Evolutionary conservation across 768 basidiomycete species (phyloP).

Genomic region (Leccinum barrowsii): DNA sequence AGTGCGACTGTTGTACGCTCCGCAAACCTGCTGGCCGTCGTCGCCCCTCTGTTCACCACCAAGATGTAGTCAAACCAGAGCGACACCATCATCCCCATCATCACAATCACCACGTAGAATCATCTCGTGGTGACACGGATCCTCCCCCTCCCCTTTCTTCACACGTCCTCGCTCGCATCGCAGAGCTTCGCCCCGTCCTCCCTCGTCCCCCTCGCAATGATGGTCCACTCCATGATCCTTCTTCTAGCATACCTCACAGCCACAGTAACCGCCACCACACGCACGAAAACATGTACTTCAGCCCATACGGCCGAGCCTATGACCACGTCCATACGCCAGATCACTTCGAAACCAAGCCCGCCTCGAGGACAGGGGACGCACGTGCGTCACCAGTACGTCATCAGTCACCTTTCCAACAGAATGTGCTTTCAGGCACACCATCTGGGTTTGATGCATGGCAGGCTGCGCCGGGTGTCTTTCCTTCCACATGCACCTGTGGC

Average conservation of each 20-base stretch:
- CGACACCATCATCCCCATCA: constrained; percentile 16
- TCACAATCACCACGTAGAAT: constrained; percentile 17
- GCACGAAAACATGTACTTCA: constrained; percentile 51
- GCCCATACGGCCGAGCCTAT: constrained; percentile 69
- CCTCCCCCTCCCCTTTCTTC: constrained; percentile 33
- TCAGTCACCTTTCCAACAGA: constrained; percentile 25
- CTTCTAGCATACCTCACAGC: constrained; percentile 40
- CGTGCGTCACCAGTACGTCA: constrained; percentile 22
- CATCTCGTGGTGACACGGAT: constrained; percentile 8
- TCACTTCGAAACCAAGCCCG: constrained; percentile 26
- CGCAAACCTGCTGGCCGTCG: constrained; percentile 40
- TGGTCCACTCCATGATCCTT: constrained; percentile 47
- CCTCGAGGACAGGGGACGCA: constrained; percentile 12
- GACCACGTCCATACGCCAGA: constrained; percentile 44
- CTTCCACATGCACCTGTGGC: constrained; percentile 60
- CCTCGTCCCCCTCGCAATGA: constrained; percentile 49
- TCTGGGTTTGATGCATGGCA: constrained; percentile 25
- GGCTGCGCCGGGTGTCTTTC: constrained; percentile 30
- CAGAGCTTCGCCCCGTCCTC: constrained; percentile 66
- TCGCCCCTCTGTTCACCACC: constrained; percentile 28
- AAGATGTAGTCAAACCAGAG: constrained; percentile 29
- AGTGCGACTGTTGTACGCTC: constrained; percentile 58
- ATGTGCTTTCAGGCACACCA: constrained; percentile 24
- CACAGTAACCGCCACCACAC: constrained; percentile 43
- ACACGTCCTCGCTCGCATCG: constrained; percentile 57